Evolutionary conservation across 345 rosid genomes (phyloP), one percentile per base, ranked within the genome.

Genomic region (Boechera retrofracta): DNA sequence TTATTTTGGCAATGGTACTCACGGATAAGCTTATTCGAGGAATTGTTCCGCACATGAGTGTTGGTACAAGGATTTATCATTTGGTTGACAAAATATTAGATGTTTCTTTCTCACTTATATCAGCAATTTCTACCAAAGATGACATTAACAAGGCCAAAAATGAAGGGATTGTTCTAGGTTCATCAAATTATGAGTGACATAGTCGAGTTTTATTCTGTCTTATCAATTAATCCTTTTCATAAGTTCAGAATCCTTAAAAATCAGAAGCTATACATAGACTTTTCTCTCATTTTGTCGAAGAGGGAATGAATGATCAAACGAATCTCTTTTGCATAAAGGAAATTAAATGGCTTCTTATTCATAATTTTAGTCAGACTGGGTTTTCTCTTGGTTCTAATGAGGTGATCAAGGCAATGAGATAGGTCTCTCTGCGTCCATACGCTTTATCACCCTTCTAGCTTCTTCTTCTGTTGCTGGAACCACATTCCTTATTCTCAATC

Each of bases 391-490:
- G 53, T 48, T 60, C 8, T 52, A 16, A 18, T 64, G 55, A 58
- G 47, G 49, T 18, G 26, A 33, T 66, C 63, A 66, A 51, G 52
- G 69, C 69, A 42, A 66, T 11, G 59, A 66, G 77, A 66, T 75
- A 65, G 80, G 82, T 76, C 72, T 72, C 83, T 91, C 92, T 48
- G 91, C 90, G 77, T 91, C 96, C 87, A 88, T 86, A 0, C 94
- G 90, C 71, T 93, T 96, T 5, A 93, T 87, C 63, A 91, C 96
- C 5, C 90, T 88, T 36, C 64, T 81, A 0, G 96, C 98, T 85
- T 93, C 98, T 76, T 85, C 97, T 85, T 91, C 98, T 0, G 94
- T 85, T 10, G 92, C 85, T 0, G 98, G 98, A 70, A 93, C 97
- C 63, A 89, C 98, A 51, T 88, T 93, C 47, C 97, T 86, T 65